Conservation (phyloP, 2,329 filamentous ascomycete genomes). For the Ophiobolus disseminans region DNA sequence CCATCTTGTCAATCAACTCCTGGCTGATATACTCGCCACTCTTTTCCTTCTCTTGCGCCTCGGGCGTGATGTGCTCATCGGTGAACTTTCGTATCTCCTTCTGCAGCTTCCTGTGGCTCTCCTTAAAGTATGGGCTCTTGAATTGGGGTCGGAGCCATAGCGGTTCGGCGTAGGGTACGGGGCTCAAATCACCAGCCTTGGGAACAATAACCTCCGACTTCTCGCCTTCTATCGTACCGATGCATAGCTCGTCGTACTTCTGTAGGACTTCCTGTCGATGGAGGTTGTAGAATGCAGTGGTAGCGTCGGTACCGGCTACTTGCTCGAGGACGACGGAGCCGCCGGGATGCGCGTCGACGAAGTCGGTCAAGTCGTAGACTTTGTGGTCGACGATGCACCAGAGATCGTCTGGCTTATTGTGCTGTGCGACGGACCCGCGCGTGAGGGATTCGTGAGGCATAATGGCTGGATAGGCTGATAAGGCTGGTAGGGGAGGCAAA, state of each 20-base stretch:
- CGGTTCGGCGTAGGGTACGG: constrained; percentile 84
- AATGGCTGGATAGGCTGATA: constrained; percentile 5
- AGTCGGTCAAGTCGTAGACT: constrained; percentile 87
- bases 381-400: constrained; percentile 88
- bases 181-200: constrained; percentile 73
- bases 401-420: constrained; percentile 76
- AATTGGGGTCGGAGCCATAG: constrained; percentile 81
- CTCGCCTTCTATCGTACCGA: constrained; percentile 79
- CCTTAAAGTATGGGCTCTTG: constrained; percentile 80
- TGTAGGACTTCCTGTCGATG: constrained; percentile 88
- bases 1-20: constrained; percentile 79
- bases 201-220: constrained; percentile 74
- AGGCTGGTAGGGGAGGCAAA: neutral
- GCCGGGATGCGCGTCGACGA: constrained; percentile 83
- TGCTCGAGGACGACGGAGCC: constrained; percentile 81
- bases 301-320: constrained; percentile 82
- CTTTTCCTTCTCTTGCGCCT: constrained; percentile 77
- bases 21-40: constrained; percentile 73
- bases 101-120: constrained; percentile 73
- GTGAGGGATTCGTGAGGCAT: constrained; percentile 51
- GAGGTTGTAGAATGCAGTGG: constrained; percentile 86
- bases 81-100: constrained; percentile 75
- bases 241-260: constrained; percentile 76
- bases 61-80: constrained; percentile 73
- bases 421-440: constrained; percentile 71